Percentiles rank a stretch among this genome's conserved stretches.
Conservation (phyloP, 108 stramenopile species). For the Discostella stelligeroides region DNA sequence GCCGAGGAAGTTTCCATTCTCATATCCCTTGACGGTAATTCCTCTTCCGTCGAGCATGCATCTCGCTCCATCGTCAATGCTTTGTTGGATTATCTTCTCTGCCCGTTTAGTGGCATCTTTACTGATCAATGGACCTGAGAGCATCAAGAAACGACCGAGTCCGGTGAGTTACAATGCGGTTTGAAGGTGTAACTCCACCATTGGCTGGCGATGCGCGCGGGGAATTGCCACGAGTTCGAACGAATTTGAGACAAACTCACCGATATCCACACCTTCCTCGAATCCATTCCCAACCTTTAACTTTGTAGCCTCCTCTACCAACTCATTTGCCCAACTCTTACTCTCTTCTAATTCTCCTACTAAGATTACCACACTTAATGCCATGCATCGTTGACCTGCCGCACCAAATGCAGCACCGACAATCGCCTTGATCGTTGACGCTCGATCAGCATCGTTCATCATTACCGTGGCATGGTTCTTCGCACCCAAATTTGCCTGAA, state of each 20-base stretch:
- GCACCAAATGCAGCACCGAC: constrained; percentile 90
- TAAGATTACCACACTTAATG: constrained; percentile 76
- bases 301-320: constrained; percentile 58
- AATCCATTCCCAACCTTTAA: constrained; percentile 88
- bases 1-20: constrained; percentile 85
- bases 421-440: constrained; percentile 77
- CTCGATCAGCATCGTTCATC: constrained; percentile 75
- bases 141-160: too few relatives aligned
- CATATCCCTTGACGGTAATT: constrained; percentile 57
- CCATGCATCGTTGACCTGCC: constrained; percentile 98
- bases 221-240: background rate
- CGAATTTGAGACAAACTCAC: constrained; percentile 22
- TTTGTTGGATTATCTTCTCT: constrained; percentile 67
- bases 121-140: constrained; percentile 87
- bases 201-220: background rate
- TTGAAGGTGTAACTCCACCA: background rate
- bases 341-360: constrained; percentile 70
- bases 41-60: constrained; percentile 89
- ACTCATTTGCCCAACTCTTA: constrained; percentile 58
- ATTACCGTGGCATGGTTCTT: constrained; percentile 94
- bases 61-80: constrained; percentile 81
- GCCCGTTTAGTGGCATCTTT: constrained; percentile 75
- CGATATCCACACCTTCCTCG: constrained; percentile 78
- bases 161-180: too few relatives aligned
- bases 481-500: constrained; percentile 94